phyloP scores from a whole-genome alignment of 148 eudicot species.

The Silene latifolia region DNA sequence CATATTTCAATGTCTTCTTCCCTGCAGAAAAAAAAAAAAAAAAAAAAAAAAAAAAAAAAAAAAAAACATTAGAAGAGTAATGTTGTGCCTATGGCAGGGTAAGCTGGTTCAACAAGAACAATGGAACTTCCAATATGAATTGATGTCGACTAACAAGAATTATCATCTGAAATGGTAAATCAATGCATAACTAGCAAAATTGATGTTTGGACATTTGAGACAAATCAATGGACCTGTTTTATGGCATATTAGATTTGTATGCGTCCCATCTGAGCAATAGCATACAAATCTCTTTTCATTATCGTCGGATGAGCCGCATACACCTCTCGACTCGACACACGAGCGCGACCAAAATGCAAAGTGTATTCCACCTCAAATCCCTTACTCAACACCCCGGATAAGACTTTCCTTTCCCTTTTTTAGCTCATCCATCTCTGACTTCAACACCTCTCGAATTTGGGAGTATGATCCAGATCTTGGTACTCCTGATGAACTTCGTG shows the following conservation, averaged over 20 bases:
- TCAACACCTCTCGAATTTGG: constrained; percentile 54
- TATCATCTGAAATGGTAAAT: not conserved
- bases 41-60: too few species aligned
- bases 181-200: too few species aligned
- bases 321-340: constrained; percentile 17
- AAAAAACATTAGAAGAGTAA: not conserved
- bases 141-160: not conserved
- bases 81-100: not conserved
- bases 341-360: not conserved
- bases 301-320: constrained; percentile 1
- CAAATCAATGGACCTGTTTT: not conserved
- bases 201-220: too few species aligned
- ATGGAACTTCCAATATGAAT: too few species aligned
- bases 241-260: not conserved
- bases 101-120: too few species aligned
- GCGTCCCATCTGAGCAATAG: not conserved
- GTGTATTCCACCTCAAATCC: not conserved
- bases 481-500: constrained; percentile 55
- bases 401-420: not conserved
- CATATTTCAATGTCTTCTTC: not conserved
- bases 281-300: not conserved
- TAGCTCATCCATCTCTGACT: not conserved
- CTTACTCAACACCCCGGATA: not conserved
- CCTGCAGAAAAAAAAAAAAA: not conserved
- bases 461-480: constrained; percentile 71